Evolutionary conservation across 208 protist genomes (phyloP).

Genomic region (Leishmania amazonensis): DNA sequence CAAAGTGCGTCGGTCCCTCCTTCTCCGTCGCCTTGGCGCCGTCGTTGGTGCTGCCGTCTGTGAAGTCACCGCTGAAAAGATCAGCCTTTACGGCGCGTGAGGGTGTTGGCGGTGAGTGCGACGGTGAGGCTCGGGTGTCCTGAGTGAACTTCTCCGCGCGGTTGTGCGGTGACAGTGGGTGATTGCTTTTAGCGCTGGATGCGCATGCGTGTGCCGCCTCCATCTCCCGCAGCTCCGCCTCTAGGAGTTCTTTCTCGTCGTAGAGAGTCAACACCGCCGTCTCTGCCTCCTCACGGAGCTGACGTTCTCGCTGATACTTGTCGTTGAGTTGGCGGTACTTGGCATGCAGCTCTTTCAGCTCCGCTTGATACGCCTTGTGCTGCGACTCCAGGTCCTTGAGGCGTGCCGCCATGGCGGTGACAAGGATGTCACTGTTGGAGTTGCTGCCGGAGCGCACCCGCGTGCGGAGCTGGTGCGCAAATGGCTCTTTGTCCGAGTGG

Average conservation of each 20-base stretch:
- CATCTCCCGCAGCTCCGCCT: constrained; percentile 54
- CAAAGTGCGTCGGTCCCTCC: constrained; percentile 8
- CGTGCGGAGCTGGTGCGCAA: constrained; percentile 57
- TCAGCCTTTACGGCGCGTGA: constrained; percentile 16
- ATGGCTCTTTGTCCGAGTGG: constrained; percentile 29
- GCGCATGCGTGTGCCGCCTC: background rate
- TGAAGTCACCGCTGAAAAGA: constrained; percentile 25
- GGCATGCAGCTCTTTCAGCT: constrained; percentile 74
- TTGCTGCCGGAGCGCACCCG: constrained; percentile 37
- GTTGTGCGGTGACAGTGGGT: background rate
- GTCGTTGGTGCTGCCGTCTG: background rate
- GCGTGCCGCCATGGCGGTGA: constrained; percentile 72
- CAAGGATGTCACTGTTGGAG: constrained; percentile 47
- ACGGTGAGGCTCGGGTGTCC: background rate
- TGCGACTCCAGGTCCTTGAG: constrained; percentile 70
- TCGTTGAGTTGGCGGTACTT: constrained; percentile 60
- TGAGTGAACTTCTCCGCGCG: background rate
- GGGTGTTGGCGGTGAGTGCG: background rate
- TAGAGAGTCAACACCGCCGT: constrained; percentile 65
- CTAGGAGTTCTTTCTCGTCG: constrained; percentile 72
- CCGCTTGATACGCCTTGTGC: constrained; percentile 67
- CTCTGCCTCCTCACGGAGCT: constrained; percentile 69
- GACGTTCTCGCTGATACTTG: constrained; percentile 52
- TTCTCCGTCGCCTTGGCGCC: background rate
- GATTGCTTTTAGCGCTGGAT: background rate